phyloP scores from a whole-genome alignment of 495 filamentous ascomycete species.

The Penicillium pulvis region DNA sequence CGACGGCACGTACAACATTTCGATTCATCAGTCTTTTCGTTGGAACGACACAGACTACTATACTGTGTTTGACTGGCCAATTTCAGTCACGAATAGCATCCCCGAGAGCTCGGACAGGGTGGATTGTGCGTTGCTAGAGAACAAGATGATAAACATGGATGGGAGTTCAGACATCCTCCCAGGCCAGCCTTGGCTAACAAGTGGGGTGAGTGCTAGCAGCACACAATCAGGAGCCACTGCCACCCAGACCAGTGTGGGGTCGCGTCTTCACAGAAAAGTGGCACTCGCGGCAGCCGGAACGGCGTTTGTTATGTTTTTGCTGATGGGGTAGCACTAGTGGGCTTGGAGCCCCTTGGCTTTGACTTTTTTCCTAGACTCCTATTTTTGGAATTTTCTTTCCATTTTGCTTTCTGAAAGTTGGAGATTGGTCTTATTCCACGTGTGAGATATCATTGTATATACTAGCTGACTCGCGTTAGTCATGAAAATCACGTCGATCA shows the following conservation, averaged over 20 bases:
- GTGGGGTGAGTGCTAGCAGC: slow-evolving; percentile 12
- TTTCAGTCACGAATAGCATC: slow-evolving; percentile 67
- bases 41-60: slow-evolving; percentile 63
- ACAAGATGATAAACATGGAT: slow-evolving; percentile 20
- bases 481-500: not conserved
- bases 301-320: slow-evolving; percentile 2
- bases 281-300: slow-evolving; percentile 12
- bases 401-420: not conserved
- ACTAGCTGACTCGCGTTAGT: not conserved
- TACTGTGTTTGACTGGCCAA: slow-evolving; percentile 68
- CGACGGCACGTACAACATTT: slow-evolving; percentile 53
- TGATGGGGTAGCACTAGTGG: slow-evolving; percentile 7
- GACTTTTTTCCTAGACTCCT: not conserved
- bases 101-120: slow-evolving; percentile 19
- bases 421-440: not conserved
- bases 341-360: not conserved
- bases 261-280: slow-evolving; percentile 2
- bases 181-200: slow-evolving; percentile 25
- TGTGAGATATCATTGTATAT: not conserved
- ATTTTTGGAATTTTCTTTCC: not conserved
- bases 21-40: slow-evolving; percentile 67
- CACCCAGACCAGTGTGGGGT: slow-evolving; percentile 6
- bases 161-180: slow-evolving; percentile 23
- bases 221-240: slow-evolving; percentile 9
- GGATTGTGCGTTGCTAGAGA: slow-evolving; percentile 23